A percentile compares a stretch with the other conserved stretches of the same genome.
These are phyloP conservation scores for Conticribra guillardii DNA, from an alignment of 108 stramenopile species.

Conservation along the genomic window DNA sequence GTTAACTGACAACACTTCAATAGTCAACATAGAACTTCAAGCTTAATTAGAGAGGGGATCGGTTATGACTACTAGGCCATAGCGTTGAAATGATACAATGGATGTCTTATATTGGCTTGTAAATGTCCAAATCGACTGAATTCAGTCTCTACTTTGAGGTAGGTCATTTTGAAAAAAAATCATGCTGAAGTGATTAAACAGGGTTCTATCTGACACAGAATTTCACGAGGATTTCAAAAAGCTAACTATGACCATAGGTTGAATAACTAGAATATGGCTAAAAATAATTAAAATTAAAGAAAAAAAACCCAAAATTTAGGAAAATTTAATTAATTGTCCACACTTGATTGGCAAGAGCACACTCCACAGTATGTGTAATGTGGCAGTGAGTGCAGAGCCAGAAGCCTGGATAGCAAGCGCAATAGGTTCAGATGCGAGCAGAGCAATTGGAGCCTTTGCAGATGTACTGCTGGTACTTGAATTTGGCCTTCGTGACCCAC, in stretches of 20 bases:
- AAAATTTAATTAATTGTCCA: not conserved
- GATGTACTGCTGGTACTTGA: not conserved
- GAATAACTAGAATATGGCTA: not conserved
- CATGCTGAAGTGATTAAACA: no score
- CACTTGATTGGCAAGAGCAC: not conserved
- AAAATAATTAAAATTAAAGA: not conserved
- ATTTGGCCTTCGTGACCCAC: not conserved
- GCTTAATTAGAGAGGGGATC: no score
- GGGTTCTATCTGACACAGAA: no score
- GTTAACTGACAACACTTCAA: no score
- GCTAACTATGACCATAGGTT: not conserved
- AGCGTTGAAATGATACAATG: no score
- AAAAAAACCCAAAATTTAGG: not conserved
- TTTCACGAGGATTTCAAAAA: constrained; percentile 1
- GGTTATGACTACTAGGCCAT: no score
- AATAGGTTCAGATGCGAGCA: not conserved
- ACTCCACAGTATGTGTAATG: not conserved
- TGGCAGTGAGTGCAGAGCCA: not conserved
- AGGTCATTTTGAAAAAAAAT: no score
- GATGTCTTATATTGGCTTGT: no score
- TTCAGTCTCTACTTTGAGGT: no score
- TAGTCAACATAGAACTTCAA: no score
- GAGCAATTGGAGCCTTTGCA: not conserved
- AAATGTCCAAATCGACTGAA: no score
- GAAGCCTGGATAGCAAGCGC: not conserved